These are phyloP conservation scores for Trichoderma brevicompactum DNA, from an alignment of 2,329 filamentous ascomycete species.

Conservation along the genomic window DNA sequence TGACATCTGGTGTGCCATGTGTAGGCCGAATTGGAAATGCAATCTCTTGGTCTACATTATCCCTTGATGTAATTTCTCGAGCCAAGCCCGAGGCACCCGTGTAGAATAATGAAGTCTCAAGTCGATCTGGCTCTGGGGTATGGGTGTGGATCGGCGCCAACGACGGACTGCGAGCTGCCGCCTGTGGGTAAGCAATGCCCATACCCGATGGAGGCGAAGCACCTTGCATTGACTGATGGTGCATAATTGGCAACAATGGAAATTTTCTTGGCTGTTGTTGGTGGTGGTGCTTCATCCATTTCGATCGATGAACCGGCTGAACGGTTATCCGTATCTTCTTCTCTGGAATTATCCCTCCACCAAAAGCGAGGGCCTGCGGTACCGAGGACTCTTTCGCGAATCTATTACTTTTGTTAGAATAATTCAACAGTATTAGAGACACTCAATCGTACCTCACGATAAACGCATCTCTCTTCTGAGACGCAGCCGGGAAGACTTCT, in stretches of 20 bases:
- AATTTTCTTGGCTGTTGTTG: conserved; percentile 1
- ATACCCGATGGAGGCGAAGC: neutral
- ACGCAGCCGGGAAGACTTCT: conserved; percentile 33
- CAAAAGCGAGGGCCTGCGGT: conserved; percentile 35
- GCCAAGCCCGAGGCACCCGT: neutral
- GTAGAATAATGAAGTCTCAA: neutral
- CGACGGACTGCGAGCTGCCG: neutral
- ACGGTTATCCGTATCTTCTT: conserved; percentile 37
- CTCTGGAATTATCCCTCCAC: conserved; percentile 35
- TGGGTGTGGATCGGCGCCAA: neutral
- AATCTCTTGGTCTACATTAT: neutral
- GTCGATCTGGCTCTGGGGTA: conserved; percentile 11
- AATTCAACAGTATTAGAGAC: neutral
- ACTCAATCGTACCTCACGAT: conserved; percentile 38
- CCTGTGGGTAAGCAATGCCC: neutral
- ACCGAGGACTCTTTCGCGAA: conserved; percentile 39
- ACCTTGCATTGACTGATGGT: conserved; percentile 8
- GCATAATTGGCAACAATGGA: neutral
- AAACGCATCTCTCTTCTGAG: conserved; percentile 31
- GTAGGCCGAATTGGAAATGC: neutral
- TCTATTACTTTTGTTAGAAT: conserved; percentile 29
- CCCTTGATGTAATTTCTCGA: neutral
- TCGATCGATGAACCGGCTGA: conserved; percentile 39
- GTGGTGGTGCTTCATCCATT: conserved; percentile 37
- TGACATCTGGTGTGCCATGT: neutral